Conservation (phyloP, 1,284 basidiomycete genomes). For the Peniophora sp. region DNA sequence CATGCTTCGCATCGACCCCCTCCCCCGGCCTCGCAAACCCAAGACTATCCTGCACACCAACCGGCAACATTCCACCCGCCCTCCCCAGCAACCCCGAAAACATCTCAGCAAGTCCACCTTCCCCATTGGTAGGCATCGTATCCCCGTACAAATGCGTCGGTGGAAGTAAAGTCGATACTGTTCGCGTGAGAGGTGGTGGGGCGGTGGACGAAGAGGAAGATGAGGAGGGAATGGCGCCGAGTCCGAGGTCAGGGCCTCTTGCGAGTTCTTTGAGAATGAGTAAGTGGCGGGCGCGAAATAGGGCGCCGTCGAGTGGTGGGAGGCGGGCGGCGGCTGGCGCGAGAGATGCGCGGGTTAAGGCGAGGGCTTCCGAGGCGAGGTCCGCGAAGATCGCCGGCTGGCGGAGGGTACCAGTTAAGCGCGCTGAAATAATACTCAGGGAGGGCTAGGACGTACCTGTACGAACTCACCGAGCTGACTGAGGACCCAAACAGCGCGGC, state of each 20-base stretch:
- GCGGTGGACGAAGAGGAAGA: conserved; percentile 34
- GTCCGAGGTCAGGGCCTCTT: conserved; percentile 59
- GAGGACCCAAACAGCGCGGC: conserved; percentile 82
- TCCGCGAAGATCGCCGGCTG: conserved; percentile 90
- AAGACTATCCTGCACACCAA: too few species aligned
- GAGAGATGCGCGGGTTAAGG: conserved; percentile 74
- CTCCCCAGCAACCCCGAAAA: too few species aligned
- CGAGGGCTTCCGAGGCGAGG: conserved; percentile 85
- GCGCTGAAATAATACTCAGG: too few species aligned
- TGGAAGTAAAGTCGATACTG: too few species aligned
- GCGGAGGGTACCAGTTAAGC: neutral
- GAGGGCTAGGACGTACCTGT: conserved; percentile 46
- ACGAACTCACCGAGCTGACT: conserved; percentile 85
- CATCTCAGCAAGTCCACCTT: too few species aligned
- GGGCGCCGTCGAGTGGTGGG: conserved; percentile 57
- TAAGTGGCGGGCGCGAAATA: conserved; percentile 88
- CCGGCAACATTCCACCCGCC: too few species aligned
- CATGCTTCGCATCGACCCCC: too few species aligned
- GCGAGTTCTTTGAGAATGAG: conserved; percentile 87
- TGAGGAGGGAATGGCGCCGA: conserved; percentile 40
- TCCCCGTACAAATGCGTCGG: too few species aligned
- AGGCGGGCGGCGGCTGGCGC: conserved; percentile 62
- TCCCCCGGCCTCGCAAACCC: too few species aligned
- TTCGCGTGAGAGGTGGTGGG: too few species aligned
- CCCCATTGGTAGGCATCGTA: too few species aligned